These are phyloP conservation scores for Quercus lobata DNA, from an alignment of 331 rosid genomes.

Conservation along the genomic window DNA sequence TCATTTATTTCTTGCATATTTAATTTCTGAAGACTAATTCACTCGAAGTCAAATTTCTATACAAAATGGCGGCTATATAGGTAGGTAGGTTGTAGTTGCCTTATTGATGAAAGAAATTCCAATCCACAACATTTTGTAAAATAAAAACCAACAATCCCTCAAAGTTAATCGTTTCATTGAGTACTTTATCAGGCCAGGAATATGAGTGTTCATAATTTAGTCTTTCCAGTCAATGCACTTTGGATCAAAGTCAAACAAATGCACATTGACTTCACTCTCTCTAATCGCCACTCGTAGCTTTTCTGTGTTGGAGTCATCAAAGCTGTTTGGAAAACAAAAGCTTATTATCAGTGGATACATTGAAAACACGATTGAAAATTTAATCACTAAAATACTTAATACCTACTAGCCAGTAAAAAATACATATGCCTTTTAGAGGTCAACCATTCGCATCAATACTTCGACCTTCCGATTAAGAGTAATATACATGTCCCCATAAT, in stretches of 20 bases:
- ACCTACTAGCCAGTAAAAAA: slow-evolving; percentile 14
- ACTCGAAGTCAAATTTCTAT: not conserved
- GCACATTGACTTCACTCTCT: not conserved
- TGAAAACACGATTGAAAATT: not conserved
- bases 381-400: not conserved
- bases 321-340: slow-evolving; percentile 15
- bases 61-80: too few relatives aligned
- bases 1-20: too few relatives aligned
- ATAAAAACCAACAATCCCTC: not conserved
- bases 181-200: slow-evolving; percentile 27
- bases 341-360: not conserved
- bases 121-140: too few relatives aligned
- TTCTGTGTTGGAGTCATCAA: slow-evolving; percentile 34
- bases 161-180: not conserved
- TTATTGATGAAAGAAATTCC: too few relatives aligned
- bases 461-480: not conserved
- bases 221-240: slow-evolving; percentile 36
- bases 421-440: slow-evolving; percentile 23
- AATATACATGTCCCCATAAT: not conserved
- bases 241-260: slow-evolving; percentile 29
- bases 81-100: too few relatives aligned
- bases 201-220: slow-evolving; percentile 32
- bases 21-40: not conserved
- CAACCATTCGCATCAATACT: not conserved
- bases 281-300: slow-evolving; percentile 14